Conservation (phyloP, 2,329 filamentous ascomycete genomes). For the Plectosphaerella sp. region DNA sequence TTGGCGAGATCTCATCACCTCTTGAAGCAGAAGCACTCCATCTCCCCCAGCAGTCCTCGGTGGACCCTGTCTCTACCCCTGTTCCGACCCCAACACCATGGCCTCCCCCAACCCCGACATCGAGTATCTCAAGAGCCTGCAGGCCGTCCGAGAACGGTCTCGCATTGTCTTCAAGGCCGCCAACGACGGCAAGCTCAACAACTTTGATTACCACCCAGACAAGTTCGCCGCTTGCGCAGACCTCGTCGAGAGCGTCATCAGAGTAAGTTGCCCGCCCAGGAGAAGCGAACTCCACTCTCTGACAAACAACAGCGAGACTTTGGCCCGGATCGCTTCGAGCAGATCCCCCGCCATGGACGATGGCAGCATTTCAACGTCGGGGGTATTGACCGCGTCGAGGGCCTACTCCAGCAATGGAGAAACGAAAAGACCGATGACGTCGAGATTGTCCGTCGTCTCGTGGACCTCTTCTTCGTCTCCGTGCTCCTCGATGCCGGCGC, state of each 20-base stretch:
- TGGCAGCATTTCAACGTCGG: constrained; percentile 63
- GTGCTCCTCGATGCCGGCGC: constrained; percentile 54
- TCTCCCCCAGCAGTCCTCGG: no score
- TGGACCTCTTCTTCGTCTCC: constrained; percentile 59
- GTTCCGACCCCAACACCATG: background rate
- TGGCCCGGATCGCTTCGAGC: constrained; percentile 37
- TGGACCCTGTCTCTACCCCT: no score
- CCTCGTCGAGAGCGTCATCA: background rate
- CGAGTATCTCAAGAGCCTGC: background rate
- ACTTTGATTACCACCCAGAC: background rate
- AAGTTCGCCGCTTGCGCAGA: background rate
- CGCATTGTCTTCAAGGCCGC: background rate
- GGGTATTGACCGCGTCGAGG: constrained; percentile 40
- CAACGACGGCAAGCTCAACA: background rate
- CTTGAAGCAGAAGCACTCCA: no score
- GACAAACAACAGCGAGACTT: constrained; percentile 38
- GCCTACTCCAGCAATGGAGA: constrained; percentile 41
- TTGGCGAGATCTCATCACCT: no score
- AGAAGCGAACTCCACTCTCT: background rate
- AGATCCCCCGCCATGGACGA: constrained; percentile 51
- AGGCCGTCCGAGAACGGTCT: background rate
- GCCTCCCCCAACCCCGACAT: background rate
- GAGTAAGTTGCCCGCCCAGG: background rate
- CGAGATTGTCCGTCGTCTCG: constrained; percentile 47
- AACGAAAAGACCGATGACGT: constrained; percentile 31